Conservation (phyloP, 352 stramenopile genomes). For the Pythium sukuiense region DNA sequence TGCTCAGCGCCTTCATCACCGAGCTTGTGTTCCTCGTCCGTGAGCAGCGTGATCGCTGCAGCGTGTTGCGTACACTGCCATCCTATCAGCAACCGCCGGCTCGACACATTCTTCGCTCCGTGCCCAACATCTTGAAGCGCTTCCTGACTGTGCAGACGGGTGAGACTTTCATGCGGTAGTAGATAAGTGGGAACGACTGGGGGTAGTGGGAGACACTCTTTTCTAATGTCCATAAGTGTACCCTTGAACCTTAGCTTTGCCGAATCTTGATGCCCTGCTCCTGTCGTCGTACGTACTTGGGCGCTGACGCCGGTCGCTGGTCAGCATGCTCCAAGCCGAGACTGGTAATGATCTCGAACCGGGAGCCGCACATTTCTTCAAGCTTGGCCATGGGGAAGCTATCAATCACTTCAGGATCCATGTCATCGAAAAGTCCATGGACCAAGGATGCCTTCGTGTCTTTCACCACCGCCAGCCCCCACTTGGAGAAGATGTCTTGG, state of each 20-base stretch:
- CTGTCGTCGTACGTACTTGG: constrained; percentile 47
- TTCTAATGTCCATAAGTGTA: neutral
- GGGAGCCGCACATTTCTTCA: constrained; percentile 52
- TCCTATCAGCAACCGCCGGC: constrained; percentile 7
- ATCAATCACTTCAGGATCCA: constrained; percentile 54
- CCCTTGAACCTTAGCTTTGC: constrained; percentile 40
- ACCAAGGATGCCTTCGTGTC: constrained; percentile 70
- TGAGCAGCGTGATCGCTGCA: constrained; percentile 19
- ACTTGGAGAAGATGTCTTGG: constrained; percentile 62
- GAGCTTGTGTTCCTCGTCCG: constrained; percentile 27
- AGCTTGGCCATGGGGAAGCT: constrained; percentile 59
- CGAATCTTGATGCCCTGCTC: constrained; percentile 87
- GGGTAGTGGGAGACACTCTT: neutral
- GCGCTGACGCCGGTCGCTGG: constrained; percentile 33
- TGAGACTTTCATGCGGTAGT: constrained; percentile 28
- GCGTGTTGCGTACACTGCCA: constrained; percentile 12
- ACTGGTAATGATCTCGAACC: constrained; percentile 52
- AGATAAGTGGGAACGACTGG: neutral
- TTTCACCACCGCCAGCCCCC: constrained; percentile 76
- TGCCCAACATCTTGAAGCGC: constrained; percentile 23
- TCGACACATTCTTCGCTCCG: constrained; percentile 13
- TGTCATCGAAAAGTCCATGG: constrained; percentile 55
- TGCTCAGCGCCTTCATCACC: constrained; percentile 29
- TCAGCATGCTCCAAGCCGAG: constrained; percentile 80
- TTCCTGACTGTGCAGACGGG: constrained; percentile 31